phyloP scores from a whole-genome alignment of 805 yeast genomes.

The Metschnikowia gruessii region DNA sequence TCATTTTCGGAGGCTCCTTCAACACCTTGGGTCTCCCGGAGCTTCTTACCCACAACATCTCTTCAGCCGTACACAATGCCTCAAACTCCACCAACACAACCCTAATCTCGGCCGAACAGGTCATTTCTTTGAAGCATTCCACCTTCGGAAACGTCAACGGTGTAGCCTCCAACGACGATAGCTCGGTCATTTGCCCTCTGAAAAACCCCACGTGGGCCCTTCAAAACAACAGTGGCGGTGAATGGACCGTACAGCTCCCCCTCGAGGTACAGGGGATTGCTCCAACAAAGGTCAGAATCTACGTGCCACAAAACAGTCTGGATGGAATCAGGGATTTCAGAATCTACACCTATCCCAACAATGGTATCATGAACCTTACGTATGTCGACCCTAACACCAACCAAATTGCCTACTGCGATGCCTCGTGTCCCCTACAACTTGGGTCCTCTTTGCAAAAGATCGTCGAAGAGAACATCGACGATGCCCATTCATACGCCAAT shows the following conservation, averaged over 20 bases:
- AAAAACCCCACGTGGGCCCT: conserved; percentile 53
- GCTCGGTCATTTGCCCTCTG: conserved; percentile 57
- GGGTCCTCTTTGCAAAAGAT: conserved; percentile 32
- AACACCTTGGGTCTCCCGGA: conserved; percentile 53
- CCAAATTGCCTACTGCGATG: conserved; percentile 66
- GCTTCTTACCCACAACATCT: conserved; percentile 38
- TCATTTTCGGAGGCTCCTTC: conserved; percentile 82
- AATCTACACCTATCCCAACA: conserved; percentile 70
- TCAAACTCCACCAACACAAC: conserved; percentile 38
- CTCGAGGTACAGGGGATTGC: conserved; percentile 38
- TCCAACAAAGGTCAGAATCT: conserved; percentile 74
- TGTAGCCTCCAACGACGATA: conserved; percentile 25
- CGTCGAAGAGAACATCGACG: conserved; percentile 25
- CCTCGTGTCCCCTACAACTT: conserved; percentile 75
- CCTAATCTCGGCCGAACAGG: conserved; percentile 54
- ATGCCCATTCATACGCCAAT: conserved; percentile 12
- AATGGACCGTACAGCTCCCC: conserved; percentile 63
- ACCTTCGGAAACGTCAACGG: conserved; percentile 48
- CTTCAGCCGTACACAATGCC: conserved; percentile 19
- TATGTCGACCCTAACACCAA: conserved; percentile 75
- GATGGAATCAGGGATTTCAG: conserved; percentile 64
- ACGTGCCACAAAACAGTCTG: conserved; percentile 50
- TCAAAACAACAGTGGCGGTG: conserved; percentile 49
- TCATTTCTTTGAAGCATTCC: conserved; percentile 58
- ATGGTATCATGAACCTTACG: conserved; percentile 88